Conservation (phyloP, 345 rosid genomes). For the Rhodamnia argentea region DNA sequence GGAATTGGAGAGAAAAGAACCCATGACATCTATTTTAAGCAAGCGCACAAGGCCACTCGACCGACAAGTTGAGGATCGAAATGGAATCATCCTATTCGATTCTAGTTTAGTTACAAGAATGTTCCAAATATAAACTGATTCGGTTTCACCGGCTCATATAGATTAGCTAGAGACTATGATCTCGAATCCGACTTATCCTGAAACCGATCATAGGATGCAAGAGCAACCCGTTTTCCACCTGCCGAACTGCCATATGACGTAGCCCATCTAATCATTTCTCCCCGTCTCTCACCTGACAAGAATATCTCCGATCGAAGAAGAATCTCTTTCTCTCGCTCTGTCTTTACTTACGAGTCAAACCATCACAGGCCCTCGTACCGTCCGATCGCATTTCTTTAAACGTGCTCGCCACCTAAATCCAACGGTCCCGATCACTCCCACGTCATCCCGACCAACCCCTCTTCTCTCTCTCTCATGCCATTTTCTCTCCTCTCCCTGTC, state of each 20-base stretch:
- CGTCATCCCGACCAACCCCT: constrained; percentile 8
- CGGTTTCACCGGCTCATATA: fast-evolving
- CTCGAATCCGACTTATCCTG: background rate
- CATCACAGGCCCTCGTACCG: background rate
- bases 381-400: background rate
- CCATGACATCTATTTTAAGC: background rate
- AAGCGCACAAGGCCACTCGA: background rate
- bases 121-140: background rate
- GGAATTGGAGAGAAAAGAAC: background rate
- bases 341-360: background rate
- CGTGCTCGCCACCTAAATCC: background rate
- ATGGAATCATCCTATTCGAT: fast-evolving
- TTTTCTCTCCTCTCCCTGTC: background rate
- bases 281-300: background rate
- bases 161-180: background rate
- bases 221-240: background rate
- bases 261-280: background rate
- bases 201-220: background rate
- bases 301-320: background rate
- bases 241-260: background rate
- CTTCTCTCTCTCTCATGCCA: background rate
- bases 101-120: fast-evolving
- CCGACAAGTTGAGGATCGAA: background rate
- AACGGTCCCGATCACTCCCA: constrained; percentile 10
- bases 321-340: background rate